Evolutionary conservation across 441 rosid genomes (phyloP).

Genomic region (Erodium trifolium): DNA sequence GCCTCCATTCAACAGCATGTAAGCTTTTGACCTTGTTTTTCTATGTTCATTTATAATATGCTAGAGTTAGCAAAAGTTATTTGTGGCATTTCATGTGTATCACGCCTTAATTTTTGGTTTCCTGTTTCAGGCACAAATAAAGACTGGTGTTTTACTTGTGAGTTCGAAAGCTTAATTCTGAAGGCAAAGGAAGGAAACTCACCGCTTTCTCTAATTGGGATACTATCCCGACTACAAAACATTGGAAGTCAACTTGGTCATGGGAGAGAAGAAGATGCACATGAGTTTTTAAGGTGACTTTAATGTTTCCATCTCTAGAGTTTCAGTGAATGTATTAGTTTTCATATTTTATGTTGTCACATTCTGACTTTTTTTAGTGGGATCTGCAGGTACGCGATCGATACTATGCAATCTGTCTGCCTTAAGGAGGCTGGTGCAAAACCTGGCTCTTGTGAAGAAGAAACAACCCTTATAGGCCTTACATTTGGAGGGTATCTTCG

Average conservation of each 20-base stretch:
- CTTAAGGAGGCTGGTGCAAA: slow-evolving; percentile 50
- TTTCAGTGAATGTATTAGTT: neutral
- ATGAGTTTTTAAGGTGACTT: slow-evolving; percentile 81
- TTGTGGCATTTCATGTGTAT: slow-evolving; percentile 4
- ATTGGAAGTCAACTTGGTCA: slow-evolving; percentile 66
- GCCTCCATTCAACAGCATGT: slow-evolving; percentile 76
- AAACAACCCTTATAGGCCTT: slow-evolving; percentile 69
- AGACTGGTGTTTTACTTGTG: slow-evolving; percentile 87
- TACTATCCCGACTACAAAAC: slow-evolving; percentile 61
- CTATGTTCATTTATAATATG: slow-evolving; percentile 9
- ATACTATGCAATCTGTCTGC: slow-evolving; percentile 86
- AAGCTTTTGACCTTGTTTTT: slow-evolving; percentile 5
- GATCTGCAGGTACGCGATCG: slow-evolving; percentile 66
- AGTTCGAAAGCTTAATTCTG: slow-evolving; percentile 60
- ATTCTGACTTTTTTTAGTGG: neutral
- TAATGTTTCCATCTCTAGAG: slow-evolving; percentile 12
- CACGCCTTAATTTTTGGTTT: slow-evolving; percentile 14
- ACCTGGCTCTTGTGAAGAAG: slow-evolving; percentile 49
- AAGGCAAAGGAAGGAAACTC: slow-evolving; percentile 61
- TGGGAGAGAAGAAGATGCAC: slow-evolving; percentile 97
- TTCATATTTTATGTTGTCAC: slow-evolving; percentile 13
- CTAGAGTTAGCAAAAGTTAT: slow-evolving; percentile 2
- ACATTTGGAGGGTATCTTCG: slow-evolving; percentile 93
- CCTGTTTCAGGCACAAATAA: slow-evolving; percentile 47
- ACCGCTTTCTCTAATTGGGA: slow-evolving; percentile 58